Evolutionary conservation across 768 basidiomycete species (phyloP).

Genomic region (Pleurotus giganteus): DNA sequence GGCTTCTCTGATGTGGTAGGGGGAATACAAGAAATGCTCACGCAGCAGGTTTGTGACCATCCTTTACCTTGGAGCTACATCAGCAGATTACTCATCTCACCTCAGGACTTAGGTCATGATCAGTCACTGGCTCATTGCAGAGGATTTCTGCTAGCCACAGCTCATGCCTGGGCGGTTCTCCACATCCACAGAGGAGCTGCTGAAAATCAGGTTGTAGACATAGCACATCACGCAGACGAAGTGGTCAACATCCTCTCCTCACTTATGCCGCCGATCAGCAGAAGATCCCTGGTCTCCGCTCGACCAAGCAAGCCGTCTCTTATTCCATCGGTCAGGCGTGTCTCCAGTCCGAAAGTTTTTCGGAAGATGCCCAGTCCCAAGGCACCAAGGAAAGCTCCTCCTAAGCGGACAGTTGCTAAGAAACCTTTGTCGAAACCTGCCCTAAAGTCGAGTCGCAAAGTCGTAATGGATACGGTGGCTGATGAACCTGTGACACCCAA

Average conservation of each 20-base stretch:
- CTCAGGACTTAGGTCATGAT: slow-evolving; percentile 31
- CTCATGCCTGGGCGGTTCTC: slow-evolving; percentile 69
- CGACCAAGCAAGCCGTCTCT: slow-evolving; percentile 6
- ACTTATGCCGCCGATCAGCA: slow-evolving; percentile 21
- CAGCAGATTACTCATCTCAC: not conserved
- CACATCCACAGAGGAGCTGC: slow-evolving; percentile 61
- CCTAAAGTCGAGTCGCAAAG: slow-evolving; percentile 32
- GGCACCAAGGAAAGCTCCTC: slow-evolving; percentile 14
- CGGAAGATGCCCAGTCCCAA: slow-evolving; percentile 21
- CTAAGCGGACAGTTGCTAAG: slow-evolving; percentile 15
- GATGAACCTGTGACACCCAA: not conserved
- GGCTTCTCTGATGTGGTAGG: slow-evolving; percentile 34
- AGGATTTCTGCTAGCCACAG: slow-evolving; percentile 49
- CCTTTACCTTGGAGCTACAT: not conserved
- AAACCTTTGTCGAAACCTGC: slow-evolving; percentile 48
- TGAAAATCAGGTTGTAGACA: slow-evolving; percentile 37
- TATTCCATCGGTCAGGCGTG: slow-evolving; percentile 23
- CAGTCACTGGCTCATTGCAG: slow-evolving; percentile 27
- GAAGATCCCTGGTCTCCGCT: not conserved
- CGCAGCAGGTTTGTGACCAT: slow-evolving; percentile 34
- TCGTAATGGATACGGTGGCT: not conserved
- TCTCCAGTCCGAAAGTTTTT: slow-evolving; percentile 19
- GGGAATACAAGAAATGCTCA: slow-evolving; percentile 41
- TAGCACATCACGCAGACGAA: slow-evolving; percentile 51
- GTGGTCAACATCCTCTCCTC: slow-evolving; percentile 49